Base-by-base conservation (phyloP, 768 basidiomycete species). In the Suillus occidentalis region DNA sequence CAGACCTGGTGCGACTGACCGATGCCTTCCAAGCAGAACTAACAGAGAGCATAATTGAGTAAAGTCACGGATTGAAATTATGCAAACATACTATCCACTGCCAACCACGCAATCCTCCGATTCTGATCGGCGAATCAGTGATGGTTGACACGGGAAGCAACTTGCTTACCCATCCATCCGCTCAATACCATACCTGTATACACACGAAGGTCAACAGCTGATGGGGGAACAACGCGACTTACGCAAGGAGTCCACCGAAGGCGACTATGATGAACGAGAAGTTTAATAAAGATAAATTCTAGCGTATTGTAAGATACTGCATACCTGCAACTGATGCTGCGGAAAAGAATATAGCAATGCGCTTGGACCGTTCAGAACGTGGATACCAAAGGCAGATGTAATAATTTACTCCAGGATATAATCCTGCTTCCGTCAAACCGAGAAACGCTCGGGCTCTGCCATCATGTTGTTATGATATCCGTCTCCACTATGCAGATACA, bases 301-400 rank as follows among this genome's bases (percentile, higher is more conserved):
- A 0, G 12, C 6, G 6, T 20, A 34, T 16, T 31, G 60, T 1
- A 42, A 7, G 37, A n/a, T 20, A 4, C 12, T 47, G 65, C 72
- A 39, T 39, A 73, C 82, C 87, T 20, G 86, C 82, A 37, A 84
- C 70, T 1, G 85, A 87, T 13, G 87, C 85, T 42, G 87, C 85
- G 12, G 83, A 83, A 72, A 88, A 88, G 78, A 89, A 89, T 42
- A 89, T 78, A 5, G 87, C 85, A 62, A 87, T 81, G 36, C 88
- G 82, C 69, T 75, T 76, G 20, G 84, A 86, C 49, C 87, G 82
- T 69, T 89, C 87, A 57, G 77, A 76, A 43, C 84, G 78, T 8
- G 85, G 81, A 71, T 91, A 86, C 87, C 87, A 89, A 58, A 85
- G 72, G 10, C 84, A 85, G 57, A 87, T 75, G 45, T 78, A 81